Conservation (phyloP, 2,329 filamentous ascomycete genomes). For the Aspergillus fructus region DNA sequence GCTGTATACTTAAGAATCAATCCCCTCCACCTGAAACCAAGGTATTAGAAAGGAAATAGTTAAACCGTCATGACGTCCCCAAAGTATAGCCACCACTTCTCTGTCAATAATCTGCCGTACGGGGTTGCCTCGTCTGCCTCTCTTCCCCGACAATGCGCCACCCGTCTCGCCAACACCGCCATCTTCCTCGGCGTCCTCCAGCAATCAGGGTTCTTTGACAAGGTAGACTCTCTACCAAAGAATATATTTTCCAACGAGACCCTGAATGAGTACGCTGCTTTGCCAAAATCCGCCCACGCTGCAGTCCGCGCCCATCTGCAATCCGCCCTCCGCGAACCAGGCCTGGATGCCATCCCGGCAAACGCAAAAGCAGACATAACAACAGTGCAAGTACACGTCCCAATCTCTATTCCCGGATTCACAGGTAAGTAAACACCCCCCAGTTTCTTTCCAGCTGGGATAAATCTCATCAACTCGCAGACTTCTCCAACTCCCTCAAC, state of each 20-base stretch:
- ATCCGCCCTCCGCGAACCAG: conserved; percentile 7
- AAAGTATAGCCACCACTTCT: conserved; percentile 41
- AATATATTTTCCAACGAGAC: conserved; percentile 35
- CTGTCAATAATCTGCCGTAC: conserved; percentile 54
- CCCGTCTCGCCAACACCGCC: conserved; percentile 52
- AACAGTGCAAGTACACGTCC: conserved; percentile 53
- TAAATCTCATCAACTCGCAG: conserved; percentile 10
- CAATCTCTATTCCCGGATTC: conserved; percentile 57
- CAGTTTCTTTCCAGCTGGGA: too few relatives aligned
- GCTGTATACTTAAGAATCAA: neutral
- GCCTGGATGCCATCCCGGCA: conserved; percentile 14
- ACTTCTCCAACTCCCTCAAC: conserved; percentile 39
- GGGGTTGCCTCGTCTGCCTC: conserved; percentile 48
- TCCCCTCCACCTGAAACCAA: too few relatives aligned
- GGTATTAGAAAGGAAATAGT: too few relatives aligned
- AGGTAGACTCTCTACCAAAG: conserved; percentile 19
- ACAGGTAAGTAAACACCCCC: conserved; percentile 57
- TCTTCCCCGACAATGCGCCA: conserved; percentile 49
- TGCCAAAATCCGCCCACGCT: conserved; percentile 40
- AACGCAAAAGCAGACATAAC: conserved; percentile 31
- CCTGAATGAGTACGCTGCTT: conserved; percentile 53
- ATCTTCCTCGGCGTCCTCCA: conserved; percentile 53
- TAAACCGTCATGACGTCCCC: conserved; percentile 16
- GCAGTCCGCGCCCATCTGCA: conserved; percentile 44
- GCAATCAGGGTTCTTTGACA: conserved; percentile 27